These are phyloP conservation scores for Sporopachydermia lactativora DNA, from an alignment of 805 yeast species.

Conservation along the genomic window DNA sequence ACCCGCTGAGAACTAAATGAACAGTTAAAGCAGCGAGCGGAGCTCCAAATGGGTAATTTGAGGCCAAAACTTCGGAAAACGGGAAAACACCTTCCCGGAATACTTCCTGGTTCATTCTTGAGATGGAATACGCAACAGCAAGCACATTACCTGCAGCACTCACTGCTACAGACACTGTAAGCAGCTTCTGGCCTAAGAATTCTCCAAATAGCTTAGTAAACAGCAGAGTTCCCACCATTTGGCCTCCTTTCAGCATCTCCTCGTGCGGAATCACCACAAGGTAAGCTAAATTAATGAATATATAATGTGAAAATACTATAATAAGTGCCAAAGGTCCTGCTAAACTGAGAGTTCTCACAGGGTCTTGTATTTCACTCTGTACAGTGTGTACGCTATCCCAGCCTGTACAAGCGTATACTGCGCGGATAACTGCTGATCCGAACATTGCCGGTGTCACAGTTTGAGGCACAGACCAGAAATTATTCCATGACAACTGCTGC, in stretches of 20 bases:
- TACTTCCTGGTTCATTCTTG: conserved; percentile 51
- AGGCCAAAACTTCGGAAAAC: conserved; percentile 33
- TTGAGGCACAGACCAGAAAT: conserved; percentile 21
- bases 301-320: conserved; percentile 33
- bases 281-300: conserved; percentile 41
- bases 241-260: conserved; percentile 40
- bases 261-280: conserved; percentile 37
- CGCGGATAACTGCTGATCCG: conserved; percentile 41
- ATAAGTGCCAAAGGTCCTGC: conserved; percentile 45
- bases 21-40: conserved; percentile 36
- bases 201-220: conserved; percentile 43
- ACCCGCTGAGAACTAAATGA: conserved; percentile 20
- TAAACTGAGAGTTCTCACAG: conserved; percentile 38
- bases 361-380: conserved; percentile 46
- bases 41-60: conserved; percentile 40
- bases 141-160: conserved; percentile 50
- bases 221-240: conserved; percentile 42
- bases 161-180: conserved; percentile 44
- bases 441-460: conserved; percentile 29
- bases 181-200: conserved; percentile 35
- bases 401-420: conserved; percentile 46
- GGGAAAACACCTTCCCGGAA: conserved; percentile 53
- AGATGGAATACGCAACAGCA: conserved; percentile 43
- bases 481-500: conserved; percentile 24
- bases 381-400: conserved; percentile 52